Conservation (phyloP, 2,329 filamentous ascomycete genomes). For the Chalaropsis ovoidea region DNA sequence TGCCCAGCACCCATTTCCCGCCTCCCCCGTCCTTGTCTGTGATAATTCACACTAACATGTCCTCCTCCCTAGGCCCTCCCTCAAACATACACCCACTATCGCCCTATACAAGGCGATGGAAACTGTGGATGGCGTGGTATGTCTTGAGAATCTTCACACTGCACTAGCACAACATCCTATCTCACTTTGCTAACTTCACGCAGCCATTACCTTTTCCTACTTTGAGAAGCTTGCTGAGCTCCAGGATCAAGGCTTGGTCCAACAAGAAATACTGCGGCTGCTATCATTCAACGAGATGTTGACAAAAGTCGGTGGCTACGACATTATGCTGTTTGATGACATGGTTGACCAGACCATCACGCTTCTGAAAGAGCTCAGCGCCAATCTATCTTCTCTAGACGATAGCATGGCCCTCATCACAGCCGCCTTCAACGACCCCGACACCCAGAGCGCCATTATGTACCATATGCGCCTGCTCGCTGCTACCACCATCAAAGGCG, state of each 20-base stretch:
- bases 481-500: slow-evolving; percentile 70
- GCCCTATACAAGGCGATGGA: slow-evolving; percentile 80
- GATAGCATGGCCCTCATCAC: slow-evolving; percentile 38
- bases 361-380: slow-evolving; percentile 54
- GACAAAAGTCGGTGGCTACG: slow-evolving; percentile 59
- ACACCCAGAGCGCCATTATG: slow-evolving; percentile 62
- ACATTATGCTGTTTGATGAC: slow-evolving; percentile 64
- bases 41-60: background rate
- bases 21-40: background rate
- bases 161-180: background rate
- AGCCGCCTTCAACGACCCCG: slow-evolving; percentile 62
- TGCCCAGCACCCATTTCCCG: background rate
- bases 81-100: slow-evolving; percentile 75
- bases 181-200: slow-evolving; percentile 17
- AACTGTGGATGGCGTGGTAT: slow-evolving; percentile 97
- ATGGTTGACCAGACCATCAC: slow-evolving; percentile 67
- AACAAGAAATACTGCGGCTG: slow-evolving; percentile 62
- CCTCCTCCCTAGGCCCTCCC: slow-evolving; percentile 56
- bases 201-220: slow-evolving; percentile 87
- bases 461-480: slow-evolving; percentile 78
- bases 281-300: slow-evolving; percentile 61
- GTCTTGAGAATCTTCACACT: slow-evolving; percentile 31
- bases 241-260: slow-evolving; percentile 54
- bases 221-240: slow-evolving; percentile 72
- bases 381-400: slow-evolving; percentile 36